These are phyloP conservation scores for Leccinum subspadiceum DNA, from an alignment of 1,284 basidiomycete genomes.

Conservation along the genomic window DNA sequence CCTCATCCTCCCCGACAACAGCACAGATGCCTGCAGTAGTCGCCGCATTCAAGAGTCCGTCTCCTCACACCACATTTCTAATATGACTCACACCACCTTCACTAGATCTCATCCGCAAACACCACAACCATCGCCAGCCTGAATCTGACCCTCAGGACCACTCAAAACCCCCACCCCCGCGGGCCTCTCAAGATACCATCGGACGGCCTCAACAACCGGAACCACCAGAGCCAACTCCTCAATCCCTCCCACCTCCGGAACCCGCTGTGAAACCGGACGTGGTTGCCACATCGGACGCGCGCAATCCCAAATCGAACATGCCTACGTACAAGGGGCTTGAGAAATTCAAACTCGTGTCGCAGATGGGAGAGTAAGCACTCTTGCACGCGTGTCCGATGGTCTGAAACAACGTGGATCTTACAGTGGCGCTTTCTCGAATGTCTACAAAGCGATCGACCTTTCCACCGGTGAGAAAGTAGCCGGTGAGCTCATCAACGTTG, in stretches of 20 bases:
- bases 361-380: conserved; percentile 90
- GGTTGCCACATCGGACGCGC: conserved; percentile 73
- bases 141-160: conserved; percentile 33
- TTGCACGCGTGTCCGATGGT: conserved; percentile 2
- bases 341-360: conserved; percentile 77
- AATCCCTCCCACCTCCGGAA: conserved; percentile 34
- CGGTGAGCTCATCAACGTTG: conserved; percentile 46
- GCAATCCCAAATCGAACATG: conserved; percentile 73
- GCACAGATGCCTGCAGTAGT: conserved; percentile 46
- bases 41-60: conserved; percentile 71
- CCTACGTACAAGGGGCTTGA: conserved; percentile 85
- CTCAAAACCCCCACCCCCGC: conserved; percentile 32
- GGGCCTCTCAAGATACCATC: conserved; percentile 32
- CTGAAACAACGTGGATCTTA: conserved; percentile 9
- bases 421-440: conserved; percentile 97
- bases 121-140: conserved; percentile 49
- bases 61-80: conserved; percentile 2
- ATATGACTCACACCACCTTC: conserved; percentile 23
- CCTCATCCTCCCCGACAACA: conserved; percentile 7
- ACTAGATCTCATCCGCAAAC: conserved; percentile 82
- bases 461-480: conserved; percentile 83
- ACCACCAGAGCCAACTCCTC: conserved; percentile 35
- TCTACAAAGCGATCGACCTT: conserved; percentile 90
- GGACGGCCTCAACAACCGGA: conserved; percentile 29
- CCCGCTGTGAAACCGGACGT: conserved; percentile 61